Base-by-base conservation (phyloP, 2,329 filamentous ascomycete species). In the Ophiognomonia clavigignenti-juglandacearum region DNA sequence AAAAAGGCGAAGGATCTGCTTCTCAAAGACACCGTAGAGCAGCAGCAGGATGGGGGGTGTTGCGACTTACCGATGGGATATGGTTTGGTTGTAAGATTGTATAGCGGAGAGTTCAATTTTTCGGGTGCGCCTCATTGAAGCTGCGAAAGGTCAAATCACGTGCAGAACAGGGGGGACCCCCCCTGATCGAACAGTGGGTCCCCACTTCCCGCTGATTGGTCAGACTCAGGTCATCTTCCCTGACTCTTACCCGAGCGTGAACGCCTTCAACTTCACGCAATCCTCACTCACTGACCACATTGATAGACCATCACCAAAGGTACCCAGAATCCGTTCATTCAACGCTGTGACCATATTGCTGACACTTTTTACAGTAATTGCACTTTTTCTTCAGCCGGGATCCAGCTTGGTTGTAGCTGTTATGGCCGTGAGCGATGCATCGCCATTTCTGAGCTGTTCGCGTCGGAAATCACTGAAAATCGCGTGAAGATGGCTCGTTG, bases 1-100 rank as follows among this genome's bases (percentile, higher is more conserved):
- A 36, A 20, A 20, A 36, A 16, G 9, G 11, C 14, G 11, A 16
- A n/a, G 19, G 31, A 18, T 39, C 13, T 29, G 20, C 20, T 24
- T n/a, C 34, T 16, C 29, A 27, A 26, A 8, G 18, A 43, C 42
- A 40, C 50, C 27, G 32, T 27, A 32, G 39, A 20, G 42, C 42
- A 35, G 44, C 35, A 43, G 42, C 13, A 39, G 26, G 27, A 3
- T 27, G 39, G 10, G 36, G 35, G 29, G 42, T 13, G 34, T 26
- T n/a, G 43, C 24, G 20, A 52, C 50, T 48, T 52, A 52, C 50
- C 39, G 39, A 48, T 52, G 43, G 49, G 47, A 36, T 39, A 42
- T 43, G 43, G 46, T 44, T 46, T 45, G 20, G 39, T 45, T 45
- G 35, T 36, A 32, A 20, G 26, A 23, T 41, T 23, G 41, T 24